phyloP scores from a whole-genome alignment of 176 grass and related monocot species.

The Zizania latifolia region DNA sequence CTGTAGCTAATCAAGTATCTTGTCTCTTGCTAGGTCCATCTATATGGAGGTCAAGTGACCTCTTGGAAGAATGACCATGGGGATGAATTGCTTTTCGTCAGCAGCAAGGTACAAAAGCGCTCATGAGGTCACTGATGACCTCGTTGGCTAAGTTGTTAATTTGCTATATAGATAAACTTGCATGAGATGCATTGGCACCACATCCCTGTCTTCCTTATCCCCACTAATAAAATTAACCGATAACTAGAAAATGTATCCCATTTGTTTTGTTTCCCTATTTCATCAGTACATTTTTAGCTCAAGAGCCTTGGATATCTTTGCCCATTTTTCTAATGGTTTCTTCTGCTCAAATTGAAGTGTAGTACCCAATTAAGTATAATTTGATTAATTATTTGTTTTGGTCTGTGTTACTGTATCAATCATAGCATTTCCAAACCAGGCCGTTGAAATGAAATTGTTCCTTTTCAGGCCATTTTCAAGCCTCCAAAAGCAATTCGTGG shows the following conservation, averaged over 20 bases:
- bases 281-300: background rate
- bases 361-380: background rate
- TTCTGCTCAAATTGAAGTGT: background rate
- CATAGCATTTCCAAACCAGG: background rate
- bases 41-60: conserved; percentile 76
- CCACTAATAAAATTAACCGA: background rate
- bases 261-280: too few species aligned
- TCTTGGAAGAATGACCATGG: conserved; percentile 78
- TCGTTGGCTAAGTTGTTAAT: conserved; percentile 15
- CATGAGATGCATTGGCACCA: background rate
- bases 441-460: background rate
- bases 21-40: conserved; percentile 43
- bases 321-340: background rate
- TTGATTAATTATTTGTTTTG: background rate
- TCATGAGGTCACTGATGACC: conserved; percentile 21
- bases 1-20: conserved; percentile 17
- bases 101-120: conserved; percentile 49
- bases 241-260: background rate
- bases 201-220: conserved; percentile 17
- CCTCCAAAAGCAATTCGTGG: conserved; percentile 74
- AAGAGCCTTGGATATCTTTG: background rate
- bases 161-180: conserved; percentile 16
- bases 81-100: conserved; percentile 75
- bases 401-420: background rate
- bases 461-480: conserved; percentile 60